These are phyloP conservation scores for Microascus cirrosus DNA, from an alignment of 2,329 filamentous ascomycete species.

Conservation along the genomic window DNA sequence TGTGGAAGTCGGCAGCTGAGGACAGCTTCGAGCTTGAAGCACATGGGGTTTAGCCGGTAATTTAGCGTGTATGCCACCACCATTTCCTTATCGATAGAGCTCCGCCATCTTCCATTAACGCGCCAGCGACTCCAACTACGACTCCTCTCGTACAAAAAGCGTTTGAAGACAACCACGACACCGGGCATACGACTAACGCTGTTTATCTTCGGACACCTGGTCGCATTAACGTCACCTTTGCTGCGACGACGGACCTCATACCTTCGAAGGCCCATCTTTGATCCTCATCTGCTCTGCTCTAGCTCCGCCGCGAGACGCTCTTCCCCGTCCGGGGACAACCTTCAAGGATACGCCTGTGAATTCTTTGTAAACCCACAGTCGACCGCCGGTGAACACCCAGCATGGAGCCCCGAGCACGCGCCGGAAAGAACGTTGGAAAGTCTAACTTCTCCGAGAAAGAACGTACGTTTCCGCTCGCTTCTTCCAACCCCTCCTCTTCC, in stretches of 20 bases:
- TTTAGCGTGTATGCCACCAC: not conserved
- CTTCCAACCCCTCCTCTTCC: not conserved
- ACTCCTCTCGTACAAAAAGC: not conserved
- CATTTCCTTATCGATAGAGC: not conserved
- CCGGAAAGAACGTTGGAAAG: constrained; percentile 70
- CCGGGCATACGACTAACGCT: not conserved
- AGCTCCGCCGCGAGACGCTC: too few species aligned
- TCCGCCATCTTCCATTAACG: not conserved
- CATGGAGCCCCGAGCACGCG: constrained; percentile 68
- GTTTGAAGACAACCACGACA: not conserved
- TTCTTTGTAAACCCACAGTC: not conserved
- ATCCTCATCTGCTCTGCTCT: too few species aligned
- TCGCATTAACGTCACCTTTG: too few species aligned
- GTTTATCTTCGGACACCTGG: not conserved
- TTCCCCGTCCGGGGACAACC: too few species aligned
- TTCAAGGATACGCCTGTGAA: not conserved
- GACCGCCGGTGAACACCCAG: constrained; percentile 16
- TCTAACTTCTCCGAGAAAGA: constrained; percentile 69
- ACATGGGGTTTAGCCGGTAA: not conserved
- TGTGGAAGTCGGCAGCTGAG: not conserved
- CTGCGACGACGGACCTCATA: too few species aligned
- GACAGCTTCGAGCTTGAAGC: not conserved
- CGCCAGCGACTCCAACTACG: not conserved
- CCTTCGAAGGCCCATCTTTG: too few species aligned
- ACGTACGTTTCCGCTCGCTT: constrained; percentile 35